phyloP scores from a whole-genome alignment of 164 flowering plant species.

The Kalanchoe fedtschenkoi region DNA sequence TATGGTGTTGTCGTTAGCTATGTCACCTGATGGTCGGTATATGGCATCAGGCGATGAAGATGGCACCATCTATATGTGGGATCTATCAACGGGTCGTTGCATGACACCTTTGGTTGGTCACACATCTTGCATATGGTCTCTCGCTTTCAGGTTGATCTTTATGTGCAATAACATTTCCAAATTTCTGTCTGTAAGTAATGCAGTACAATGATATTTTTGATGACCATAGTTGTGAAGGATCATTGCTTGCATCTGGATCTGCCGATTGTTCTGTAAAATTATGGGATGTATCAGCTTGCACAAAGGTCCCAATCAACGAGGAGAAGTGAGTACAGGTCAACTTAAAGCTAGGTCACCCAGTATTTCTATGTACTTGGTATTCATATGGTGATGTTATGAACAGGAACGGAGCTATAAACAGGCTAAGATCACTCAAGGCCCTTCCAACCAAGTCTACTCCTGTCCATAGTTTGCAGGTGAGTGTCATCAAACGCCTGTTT shows the following conservation, averaged over 20 bases:
- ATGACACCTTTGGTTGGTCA: conserved; percentile 86
- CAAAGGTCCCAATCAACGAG: conserved; percentile 46
- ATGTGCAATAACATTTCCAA: background rate
- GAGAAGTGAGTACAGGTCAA: conserved; percentile 52
- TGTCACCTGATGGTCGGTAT: conserved; percentile 97
- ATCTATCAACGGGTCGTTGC: conserved; percentile 82
- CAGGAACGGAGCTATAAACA: conserved; percentile 56
- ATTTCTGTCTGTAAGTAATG: background rate
- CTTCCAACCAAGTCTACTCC: conserved; percentile 84
- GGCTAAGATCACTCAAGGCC: conserved; percentile 73
- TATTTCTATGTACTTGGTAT: background rate
- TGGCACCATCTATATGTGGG: conserved; percentile 99
- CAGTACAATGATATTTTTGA: background rate
- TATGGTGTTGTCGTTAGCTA: conserved; percentile 77
- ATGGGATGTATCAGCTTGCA: conserved; percentile 87
- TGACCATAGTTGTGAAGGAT: conserved; percentile 74
- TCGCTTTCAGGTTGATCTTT: conserved; percentile 65
- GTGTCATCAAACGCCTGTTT: background rate
- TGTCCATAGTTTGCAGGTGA: conserved; percentile 65
- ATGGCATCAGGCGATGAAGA: conserved; percentile 99
- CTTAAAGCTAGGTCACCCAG: background rate
- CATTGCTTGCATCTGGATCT: conserved; percentile 96
- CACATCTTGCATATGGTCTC: conserved; percentile 86
- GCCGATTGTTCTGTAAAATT: conserved; percentile 93
- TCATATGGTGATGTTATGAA: conserved; percentile 12